A percentile compares a stretch with the other conserved stretches of the same genome.
Evolutionary conservation across 2,329 filamentous ascomycete species (phyloP).

Genomic region (Ascomycota sp.): DNA sequence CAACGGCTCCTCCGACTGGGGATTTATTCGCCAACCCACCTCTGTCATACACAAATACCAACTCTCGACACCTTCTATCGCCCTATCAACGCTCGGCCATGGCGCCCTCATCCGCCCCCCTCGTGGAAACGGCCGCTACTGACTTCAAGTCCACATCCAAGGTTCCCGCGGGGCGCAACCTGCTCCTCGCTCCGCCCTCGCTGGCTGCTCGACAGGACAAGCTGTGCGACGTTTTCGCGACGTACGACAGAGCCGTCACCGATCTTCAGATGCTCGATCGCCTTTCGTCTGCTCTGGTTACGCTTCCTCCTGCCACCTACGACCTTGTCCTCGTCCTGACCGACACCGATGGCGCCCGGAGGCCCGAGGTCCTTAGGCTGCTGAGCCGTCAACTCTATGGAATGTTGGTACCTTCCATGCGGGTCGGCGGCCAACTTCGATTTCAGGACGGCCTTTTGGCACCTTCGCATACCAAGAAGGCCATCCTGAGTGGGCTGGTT

Average conservation of each 20-base stretch:
- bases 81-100: too few species aligned
- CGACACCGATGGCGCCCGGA: slow-evolving; percentile 45
- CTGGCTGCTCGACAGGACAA: slow-evolving; percentile 66
- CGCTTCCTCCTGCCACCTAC: slow-evolving; percentile 56
- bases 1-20: too few species aligned
- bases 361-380: slow-evolving; percentile 37
- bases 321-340: slow-evolving; percentile 67
- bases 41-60: too few species aligned
- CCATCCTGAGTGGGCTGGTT: slow-evolving; percentile 61
- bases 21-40: too few species aligned
- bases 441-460: slow-evolving; percentile 43
- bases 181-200: slow-evolving; percentile 77
- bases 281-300: slow-evolving; percentile 57
- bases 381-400: slow-evolving; percentile 45
- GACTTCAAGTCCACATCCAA: neutral
- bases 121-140: too few species aligned
- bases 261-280: slow-evolving; percentile 98
- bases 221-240: slow-evolving; percentile 45
- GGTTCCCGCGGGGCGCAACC: slow-evolving; percentile 28
- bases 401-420: slow-evolving; percentile 47
- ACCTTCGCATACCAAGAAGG: slow-evolving; percentile 40
- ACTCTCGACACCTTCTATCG: too few species aligned
- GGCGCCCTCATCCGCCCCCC: too few species aligned
- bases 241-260: slow-evolving; percentile 51
- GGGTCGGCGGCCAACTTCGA: slow-evolving; percentile 41